Conservation (phyloP, 2,329 filamentous ascomycete genomes). For the Ilyonectria sp. region DNA sequence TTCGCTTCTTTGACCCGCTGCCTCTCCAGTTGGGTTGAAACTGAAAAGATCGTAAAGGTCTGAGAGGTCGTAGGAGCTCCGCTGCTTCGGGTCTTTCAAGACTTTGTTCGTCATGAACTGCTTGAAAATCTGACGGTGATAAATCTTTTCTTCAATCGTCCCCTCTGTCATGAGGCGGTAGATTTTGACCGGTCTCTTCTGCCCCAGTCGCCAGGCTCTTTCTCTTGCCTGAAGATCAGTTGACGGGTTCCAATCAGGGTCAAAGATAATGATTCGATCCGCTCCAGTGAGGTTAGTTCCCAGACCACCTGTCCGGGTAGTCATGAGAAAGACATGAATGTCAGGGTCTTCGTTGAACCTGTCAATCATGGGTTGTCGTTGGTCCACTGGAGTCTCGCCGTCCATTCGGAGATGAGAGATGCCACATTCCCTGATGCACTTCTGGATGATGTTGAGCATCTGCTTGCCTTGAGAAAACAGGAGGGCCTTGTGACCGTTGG, state of each 20-base stretch:
- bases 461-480: constrained; percentile 94
- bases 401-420: constrained; percentile 93
- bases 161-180: constrained; percentile 98
- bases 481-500: constrained; percentile 91
- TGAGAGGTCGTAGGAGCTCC: constrained; percentile 89
- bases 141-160: constrained; percentile 99
- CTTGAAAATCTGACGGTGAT: constrained; percentile 98
- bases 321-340: constrained; percentile 91
- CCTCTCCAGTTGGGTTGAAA: constrained; percentile 67
- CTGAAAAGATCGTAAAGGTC: constrained; percentile 95
- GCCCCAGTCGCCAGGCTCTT: constrained; percentile 93
- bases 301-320: constrained; percentile 94
- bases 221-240: constrained; percentile 96
- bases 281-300: constrained; percentile 96
- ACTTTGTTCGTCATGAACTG: constrained; percentile 98
- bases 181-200: constrained; percentile 95
- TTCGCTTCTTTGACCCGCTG: constrained; percentile 82
- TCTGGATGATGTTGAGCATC: constrained; percentile 95
- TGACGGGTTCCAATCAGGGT: constrained; percentile 98
- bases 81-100: constrained; percentile 92
- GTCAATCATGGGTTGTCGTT: constrained; percentile 91
- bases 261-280: constrained; percentile 96
- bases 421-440: constrained; percentile 79
- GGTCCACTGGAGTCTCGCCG: constrained; percentile 88
- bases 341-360: constrained; percentile 88